Evolutionary conservation across 169 alveolate species (phyloP), one percentile per base, ranked within the genome.

Genomic region (Plasmodium yoelii): DNA sequence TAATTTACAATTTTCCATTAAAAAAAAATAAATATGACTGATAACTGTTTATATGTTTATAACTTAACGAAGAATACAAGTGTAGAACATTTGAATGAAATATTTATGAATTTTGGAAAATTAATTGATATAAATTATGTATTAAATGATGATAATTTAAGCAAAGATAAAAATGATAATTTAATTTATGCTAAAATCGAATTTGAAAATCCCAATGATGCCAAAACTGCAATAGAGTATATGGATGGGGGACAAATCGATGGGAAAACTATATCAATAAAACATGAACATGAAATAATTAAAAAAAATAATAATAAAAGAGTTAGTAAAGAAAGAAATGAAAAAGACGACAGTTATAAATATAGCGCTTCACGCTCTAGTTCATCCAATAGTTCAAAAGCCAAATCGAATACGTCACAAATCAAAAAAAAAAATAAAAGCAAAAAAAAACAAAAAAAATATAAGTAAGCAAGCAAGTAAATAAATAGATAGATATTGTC

Each of bases 241-340:
- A 75, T 75, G 88, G 53, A 75, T 8, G 88, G 88, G 9, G 88
- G 88, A 0, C 88, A 75, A 42, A 75, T 75, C 12, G 88, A 75
- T 63, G 88, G 88, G 13, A 75, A 75, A 63, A 75, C 71, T 6
- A 56, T 75, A 22, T 75, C 88, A 44, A 22, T 75, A 46, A 75
- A 75, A 63, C 64, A 75, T 75, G 75, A 63, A 63, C 67, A 75
- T 47, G 57, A 8, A 44, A 67, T 34, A 19, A 63, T 9, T 39
- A 3, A 42, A 12, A 75, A 75, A 53, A 65, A 67, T 19, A 75
- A 60, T 3, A 9, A 26, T 71, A 19, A 5, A 26, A 53, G 49
- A 59, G 55, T 18, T 42, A 71, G 22, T 69, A 53, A 53, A 42
- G 42, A 61, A 42, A 75, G 73, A 69, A 39, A 56, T 61, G 75